Evolutionary conservation across 176 grass and related monocot species (phyloP).

Genomic region (Tuctoria greenei): DNA sequence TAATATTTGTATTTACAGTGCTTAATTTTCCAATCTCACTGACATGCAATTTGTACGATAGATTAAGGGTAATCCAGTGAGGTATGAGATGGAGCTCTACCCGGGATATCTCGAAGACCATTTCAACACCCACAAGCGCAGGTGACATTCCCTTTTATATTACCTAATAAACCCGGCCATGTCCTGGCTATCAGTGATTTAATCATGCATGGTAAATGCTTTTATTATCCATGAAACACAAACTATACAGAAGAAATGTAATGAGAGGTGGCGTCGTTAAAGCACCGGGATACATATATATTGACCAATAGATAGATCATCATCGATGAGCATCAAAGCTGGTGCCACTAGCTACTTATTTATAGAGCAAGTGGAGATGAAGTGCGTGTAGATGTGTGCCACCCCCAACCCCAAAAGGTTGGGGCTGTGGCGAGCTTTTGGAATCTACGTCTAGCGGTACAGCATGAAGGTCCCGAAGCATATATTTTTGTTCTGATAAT

Average conservation of each 20-base stretch:
- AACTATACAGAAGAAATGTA: background rate
- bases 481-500: background rate
- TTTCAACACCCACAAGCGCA: slow-evolving; percentile 45
- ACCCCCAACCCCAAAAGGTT: slow-evolving; percentile 14
- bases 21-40: background rate
- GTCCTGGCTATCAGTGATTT: background rate
- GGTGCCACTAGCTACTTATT: slow-evolving; percentile 7
- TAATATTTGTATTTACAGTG: background rate
- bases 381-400: background rate
- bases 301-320: background rate
- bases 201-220: background rate
- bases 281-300: background rate
- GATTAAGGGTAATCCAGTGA: slow-evolving; percentile 16
- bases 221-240: background rate
- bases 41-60: background rate
- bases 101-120: slow-evolving; percentile 45
- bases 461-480: background rate
- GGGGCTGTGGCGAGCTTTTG: background rate
- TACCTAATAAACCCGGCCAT: background rate
- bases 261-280: background rate
- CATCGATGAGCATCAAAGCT: background rate
- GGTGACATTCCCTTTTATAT: slow-evolving; percentile 23
- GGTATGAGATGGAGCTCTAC: slow-evolving; percentile 54
- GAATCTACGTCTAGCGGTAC: slow-evolving; percentile 19
- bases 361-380: slow-evolving; percentile 5